phyloP scores from a whole-genome alignment of 352 stramenopile species.

The Phytophthora kernoviae region DNA sequence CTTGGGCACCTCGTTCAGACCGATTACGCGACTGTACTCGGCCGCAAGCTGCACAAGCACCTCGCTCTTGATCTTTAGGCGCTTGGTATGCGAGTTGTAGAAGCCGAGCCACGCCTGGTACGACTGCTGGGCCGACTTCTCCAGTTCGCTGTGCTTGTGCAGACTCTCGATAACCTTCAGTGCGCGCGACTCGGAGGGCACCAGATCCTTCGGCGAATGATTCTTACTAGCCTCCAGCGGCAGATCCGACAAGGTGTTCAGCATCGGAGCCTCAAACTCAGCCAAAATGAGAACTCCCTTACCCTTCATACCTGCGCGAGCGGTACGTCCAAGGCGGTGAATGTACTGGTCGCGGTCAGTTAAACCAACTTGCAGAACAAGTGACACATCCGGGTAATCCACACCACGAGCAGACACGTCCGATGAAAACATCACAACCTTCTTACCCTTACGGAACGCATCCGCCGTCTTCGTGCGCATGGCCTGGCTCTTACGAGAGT shows the following conservation, averaged over 20 bases:
- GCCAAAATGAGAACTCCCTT: conserved; percentile 83
- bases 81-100: conserved; percentile 88
- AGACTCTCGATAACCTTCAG: conserved; percentile 44
- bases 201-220: conserved; percentile 18
- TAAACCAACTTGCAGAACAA: conserved; percentile 85
- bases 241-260: conserved; percentile 74
- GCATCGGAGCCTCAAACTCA: conserved; percentile 82
- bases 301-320: conserved; percentile 86
- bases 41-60: conserved; percentile 83
- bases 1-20: conserved; percentile 68
- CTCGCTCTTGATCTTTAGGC: conserved; percentile 43
- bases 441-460: conserved; percentile 87
- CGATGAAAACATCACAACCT: conserved; percentile 93
- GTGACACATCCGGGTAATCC: conserved; percentile 95
- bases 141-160: conserved; percentile 55
- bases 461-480: conserved; percentile 88
- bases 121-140: conserved; percentile 83
- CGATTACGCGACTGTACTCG: conserved; percentile 56
- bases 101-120: conserved; percentile 97
- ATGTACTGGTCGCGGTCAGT: conserved; percentile 95
- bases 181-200: conserved; percentile 24
- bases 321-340: conserved; percentile 95
- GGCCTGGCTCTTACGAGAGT: conserved; percentile 95
- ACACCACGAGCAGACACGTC: conserved; percentile 95
- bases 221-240: conserved; percentile 47